Evolutionary conservation across 257 asterid species (phyloP), one percentile per base, ranked within the genome.

Genomic region (Przewalskia tangutica): DNA sequence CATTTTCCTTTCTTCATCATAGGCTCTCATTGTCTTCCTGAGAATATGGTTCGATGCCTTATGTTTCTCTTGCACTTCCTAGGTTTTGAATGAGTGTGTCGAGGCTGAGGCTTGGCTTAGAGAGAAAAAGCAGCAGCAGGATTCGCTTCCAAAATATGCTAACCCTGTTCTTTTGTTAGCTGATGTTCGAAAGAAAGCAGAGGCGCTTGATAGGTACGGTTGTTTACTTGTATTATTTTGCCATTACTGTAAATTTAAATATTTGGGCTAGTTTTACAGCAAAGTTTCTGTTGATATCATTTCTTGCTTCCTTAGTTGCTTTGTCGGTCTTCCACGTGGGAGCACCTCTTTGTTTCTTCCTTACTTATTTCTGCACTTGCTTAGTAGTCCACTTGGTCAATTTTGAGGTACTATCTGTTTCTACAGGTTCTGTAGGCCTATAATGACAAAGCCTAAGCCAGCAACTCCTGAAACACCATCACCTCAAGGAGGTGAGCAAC

Each of bases 21-120:
- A 80, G 32, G 32, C 32, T 27, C 32, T 27, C 32, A 27, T 27
- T 27, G 32, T 27, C 20, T 46, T 75, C 63, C 9, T 75, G 80
- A 27, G 2, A 27, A 13, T 75, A 16, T 75, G 27, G 7, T 27
- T 50, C 50, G 63, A 50, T 50, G 46, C 4, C 4, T 50, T 50
- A 51, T 73, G 59, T 27, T 75, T 75, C 46, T 23, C 80, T 75
- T 75, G 80, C 46, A 27, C 8, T 54, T 55, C 46, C 89, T 75
- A 96, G 98, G 99, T 96, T 63, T 14, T 91, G 86, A 91, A 81
- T 36, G 99, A 92, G 84, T 96, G 99, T 42, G 90, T 91, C 83
- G 95, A 90, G 85, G 97, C 97, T 14, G 99, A 95, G 82, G 97
- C 88, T 63, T 95, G 99, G 99, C 77, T 91, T 77, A 92, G 95